These are phyloP conservation scores for Fraxinus anomala DNA, from an alignment of 257 asterid species.

Conservation along the genomic window DNA sequence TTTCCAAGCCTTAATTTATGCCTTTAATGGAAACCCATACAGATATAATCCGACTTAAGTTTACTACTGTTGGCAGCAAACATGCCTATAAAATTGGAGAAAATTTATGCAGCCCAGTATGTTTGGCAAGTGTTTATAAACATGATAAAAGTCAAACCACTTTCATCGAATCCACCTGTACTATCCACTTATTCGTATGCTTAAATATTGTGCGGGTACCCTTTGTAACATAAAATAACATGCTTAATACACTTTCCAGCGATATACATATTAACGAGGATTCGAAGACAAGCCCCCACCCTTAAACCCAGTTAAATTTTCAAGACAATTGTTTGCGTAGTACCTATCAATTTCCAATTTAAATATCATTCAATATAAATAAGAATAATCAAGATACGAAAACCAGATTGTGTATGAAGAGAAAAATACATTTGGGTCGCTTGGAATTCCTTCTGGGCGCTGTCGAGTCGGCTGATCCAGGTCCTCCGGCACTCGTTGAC, in stretches of 20 bases:
- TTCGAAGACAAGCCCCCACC: not conserved
- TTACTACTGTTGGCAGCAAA: not conserved
- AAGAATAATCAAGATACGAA: not conserved
- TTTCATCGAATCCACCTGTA: no score
- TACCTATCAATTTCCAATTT: not conserved
- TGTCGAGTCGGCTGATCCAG: conserved; percentile 49
- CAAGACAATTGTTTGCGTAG: not conserved
- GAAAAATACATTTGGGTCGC: conserved; percentile 56
- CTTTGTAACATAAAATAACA: not conserved
- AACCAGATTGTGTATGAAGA: not conserved
- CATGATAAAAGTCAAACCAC: no score
- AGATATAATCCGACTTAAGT: not conserved
- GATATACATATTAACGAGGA: not conserved
- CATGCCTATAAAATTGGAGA: not conserved
- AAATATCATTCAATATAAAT: not conserved
- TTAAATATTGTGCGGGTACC: not conserved
- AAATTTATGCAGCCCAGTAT: not conserved
- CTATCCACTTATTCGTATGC: no score
- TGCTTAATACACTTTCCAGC: not conserved
- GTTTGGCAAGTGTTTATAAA: not conserved
- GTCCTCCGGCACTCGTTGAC: conserved; percentile 43
- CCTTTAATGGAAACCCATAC: not conserved
- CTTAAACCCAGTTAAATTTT: not conserved
- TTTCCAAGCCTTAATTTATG: not conserved
- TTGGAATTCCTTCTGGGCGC: conserved; percentile 44